These are phyloP conservation scores for Pythium dissimile DNA, from an alignment of 352 stramenopile species.

Conservation along the genomic window DNA sequence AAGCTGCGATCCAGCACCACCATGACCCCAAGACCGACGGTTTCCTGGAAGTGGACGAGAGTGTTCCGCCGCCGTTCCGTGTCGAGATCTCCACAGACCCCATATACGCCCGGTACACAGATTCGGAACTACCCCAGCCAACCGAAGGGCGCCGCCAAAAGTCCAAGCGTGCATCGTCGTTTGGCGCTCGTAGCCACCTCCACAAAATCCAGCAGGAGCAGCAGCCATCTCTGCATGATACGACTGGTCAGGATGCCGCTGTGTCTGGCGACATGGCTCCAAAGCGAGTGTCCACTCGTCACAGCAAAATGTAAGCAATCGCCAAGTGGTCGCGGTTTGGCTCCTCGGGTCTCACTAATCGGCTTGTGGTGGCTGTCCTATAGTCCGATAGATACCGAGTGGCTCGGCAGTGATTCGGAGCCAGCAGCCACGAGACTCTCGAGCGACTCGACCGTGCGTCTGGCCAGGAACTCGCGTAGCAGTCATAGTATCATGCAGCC, in stretches of 20 bases:
- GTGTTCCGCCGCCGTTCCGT: conserved; percentile 69
- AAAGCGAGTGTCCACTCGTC: not conserved
- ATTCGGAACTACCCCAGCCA: not conserved
- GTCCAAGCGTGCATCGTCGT: conserved; percentile 35
- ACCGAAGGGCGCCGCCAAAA: conserved; percentile 22
- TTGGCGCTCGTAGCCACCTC: conserved; percentile 41
- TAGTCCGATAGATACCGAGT: no score
- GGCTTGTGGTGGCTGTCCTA: no score
- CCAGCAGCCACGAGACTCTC: no score
- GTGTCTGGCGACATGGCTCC: not conserved
- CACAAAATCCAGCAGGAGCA: conserved; percentile 12
- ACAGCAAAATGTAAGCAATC: conserved; percentile 4
- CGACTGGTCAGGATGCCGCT: not conserved
- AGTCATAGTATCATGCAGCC: conserved; percentile 1
- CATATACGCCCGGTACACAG: conserved; percentile 14
- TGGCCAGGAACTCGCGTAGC: not conserved
- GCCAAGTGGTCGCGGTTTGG: no score
- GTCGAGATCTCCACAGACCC: conserved; percentile 75
- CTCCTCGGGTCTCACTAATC: no score
- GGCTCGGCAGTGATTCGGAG: no score
- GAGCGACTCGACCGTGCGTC: no score
- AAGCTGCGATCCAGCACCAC: conserved; percentile 28
- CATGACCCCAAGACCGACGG: conserved; percentile 78
- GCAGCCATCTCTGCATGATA: not conserved
- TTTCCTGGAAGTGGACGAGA: conserved; percentile 79